Base-by-base conservation (phyloP, 768 basidiomycete genomes). In the Boletus speciosus region DNA sequence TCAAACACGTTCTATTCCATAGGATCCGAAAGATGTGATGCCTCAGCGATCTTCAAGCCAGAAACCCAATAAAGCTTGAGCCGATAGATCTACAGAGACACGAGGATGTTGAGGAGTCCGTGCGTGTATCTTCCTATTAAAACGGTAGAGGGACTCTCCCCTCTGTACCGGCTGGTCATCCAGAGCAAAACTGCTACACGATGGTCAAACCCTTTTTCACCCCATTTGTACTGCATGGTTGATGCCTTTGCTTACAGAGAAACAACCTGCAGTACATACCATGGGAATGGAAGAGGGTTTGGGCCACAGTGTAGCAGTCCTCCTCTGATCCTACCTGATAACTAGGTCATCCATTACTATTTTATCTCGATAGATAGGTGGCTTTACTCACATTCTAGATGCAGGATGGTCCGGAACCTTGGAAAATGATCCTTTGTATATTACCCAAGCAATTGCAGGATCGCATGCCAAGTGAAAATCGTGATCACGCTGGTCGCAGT, bases 221-320 rank as follows among this genome's bases (percentile, higher is more conserved):
- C 65, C 36, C 66, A 66, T 68, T 54, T 68, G 65, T 64, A 67
- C 58, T 58, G 55, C 39, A 5, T 43, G 61, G 61, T 62, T 55
- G 53, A 60, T 42, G 19, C 65, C 69, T 70, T 68, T 65, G 63
- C 60, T 57, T 69, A 65, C 69, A 56, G 57, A 59, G 55, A 59
- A 39, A 45, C 50, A 44, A 53, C 54, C 58, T 61, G 36, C 63
- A 66, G 64, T 70, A 71, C 73, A 69, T 76, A 77, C 76, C 75
- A 76, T 76, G 76, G 71, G 76, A 76, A 76, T 76, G 75, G 76
- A 76, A 76, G 76, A 71, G 64, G 51, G 62, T 67, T 66, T 68
- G 57, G 68, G 65, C 64, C 64, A 66, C 51, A 39, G 57, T 55
- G 38, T 59, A 59, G 51, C 52, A 45, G 51, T 46, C 58, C 36